phyloP scores from a whole-genome alignment of 2,329 filamentous ascomycete species.

The Chaetomium globosum region DNA sequence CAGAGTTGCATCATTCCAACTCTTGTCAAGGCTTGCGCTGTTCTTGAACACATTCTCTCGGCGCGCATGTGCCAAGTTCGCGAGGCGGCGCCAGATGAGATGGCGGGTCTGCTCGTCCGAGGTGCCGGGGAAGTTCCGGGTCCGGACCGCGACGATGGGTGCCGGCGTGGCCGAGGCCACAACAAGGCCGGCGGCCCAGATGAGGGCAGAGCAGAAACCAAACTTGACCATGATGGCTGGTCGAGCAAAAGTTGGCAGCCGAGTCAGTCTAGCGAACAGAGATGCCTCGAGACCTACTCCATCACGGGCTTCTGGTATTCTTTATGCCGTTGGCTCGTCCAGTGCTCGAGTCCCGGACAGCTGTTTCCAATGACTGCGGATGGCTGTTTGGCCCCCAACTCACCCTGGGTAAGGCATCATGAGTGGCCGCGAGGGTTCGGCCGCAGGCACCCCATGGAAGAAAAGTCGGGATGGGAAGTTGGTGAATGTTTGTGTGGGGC shows the following conservation, averaged over 20 bases:
- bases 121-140: slow-evolving; percentile 33
- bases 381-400: neutral
- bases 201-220: slow-evolving; percentile 8
- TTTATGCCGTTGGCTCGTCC: slow-evolving; percentile 2
- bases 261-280: neutral
- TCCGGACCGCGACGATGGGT: slow-evolving; percentile 30
- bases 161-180: slow-evolving; percentile 11
- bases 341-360: neutral
- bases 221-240: slow-evolving; percentile 18
- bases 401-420: neutral
- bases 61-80: slow-evolving; percentile 26
- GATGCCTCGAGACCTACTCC: neutral
- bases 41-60: slow-evolving; percentile 38
- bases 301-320: neutral
- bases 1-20: slow-evolving; percentile 46
- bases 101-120: slow-evolving; percentile 34
- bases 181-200: slow-evolving; percentile 21
- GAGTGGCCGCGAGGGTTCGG: neutral
- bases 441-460: neutral
- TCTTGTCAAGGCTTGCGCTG: slow-evolving; percentile 44
- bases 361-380: neutral
- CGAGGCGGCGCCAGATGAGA: slow-evolving; percentile 36
- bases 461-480: slow-evolving; percentile 2
- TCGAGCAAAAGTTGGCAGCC: neutral
- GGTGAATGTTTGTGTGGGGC: slow-evolving; percentile 13